phyloP scores from a whole-genome alignment of 805 yeast genomes.

The Brettanomyces anomalus region DNA sequence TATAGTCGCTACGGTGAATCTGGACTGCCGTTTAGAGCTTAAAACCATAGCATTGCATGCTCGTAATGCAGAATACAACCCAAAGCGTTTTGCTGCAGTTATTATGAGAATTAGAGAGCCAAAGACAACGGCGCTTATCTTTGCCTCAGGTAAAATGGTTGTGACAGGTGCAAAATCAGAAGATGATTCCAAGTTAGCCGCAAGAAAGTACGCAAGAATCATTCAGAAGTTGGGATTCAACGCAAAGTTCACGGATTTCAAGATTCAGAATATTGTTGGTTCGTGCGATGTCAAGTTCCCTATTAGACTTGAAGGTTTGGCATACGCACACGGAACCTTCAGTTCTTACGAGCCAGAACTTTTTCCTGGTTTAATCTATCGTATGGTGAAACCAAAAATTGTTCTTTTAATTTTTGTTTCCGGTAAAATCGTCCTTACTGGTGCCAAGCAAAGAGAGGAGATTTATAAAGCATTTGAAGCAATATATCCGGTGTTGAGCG shows the following conservation, averaged over 20 bases:
- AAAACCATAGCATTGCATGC: constrained; percentile 98
- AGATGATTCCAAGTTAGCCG: constrained; percentile 96
- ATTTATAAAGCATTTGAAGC: constrained; percentile 98
- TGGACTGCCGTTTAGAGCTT: constrained; percentile 91
- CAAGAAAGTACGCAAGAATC: constrained; percentile 95
- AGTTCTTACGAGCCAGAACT: constrained; percentile 96
- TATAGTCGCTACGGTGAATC: constrained; percentile 95
- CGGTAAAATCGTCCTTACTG: constrained; percentile 95
- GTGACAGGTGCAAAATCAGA: constrained; percentile 99
- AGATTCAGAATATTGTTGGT: constrained; percentile 96
- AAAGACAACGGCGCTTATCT: constrained; percentile 93
- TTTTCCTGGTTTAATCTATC: constrained; percentile 95
- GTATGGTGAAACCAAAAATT: constrained; percentile 99
- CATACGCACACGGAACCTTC: constrained; percentile 98
- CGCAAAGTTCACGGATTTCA: constrained; percentile 96
- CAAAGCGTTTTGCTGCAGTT: constrained; percentile 98
- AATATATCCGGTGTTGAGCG: constrained; percentile 95
- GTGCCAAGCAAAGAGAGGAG: constrained; percentile 98
- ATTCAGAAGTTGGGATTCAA: constrained; percentile 96
- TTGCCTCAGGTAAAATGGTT: constrained; percentile 99
- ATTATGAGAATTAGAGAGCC: constrained; percentile 99
- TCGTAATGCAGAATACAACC: constrained; percentile 97
- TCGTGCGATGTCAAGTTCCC: constrained; percentile 99
- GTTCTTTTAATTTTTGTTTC: constrained; percentile 92
- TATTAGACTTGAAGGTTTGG: constrained; percentile 92